phyloP scores from a whole-genome alignment of 352 stramenopile genomes.

The Blastocystis sp. region DNA sequence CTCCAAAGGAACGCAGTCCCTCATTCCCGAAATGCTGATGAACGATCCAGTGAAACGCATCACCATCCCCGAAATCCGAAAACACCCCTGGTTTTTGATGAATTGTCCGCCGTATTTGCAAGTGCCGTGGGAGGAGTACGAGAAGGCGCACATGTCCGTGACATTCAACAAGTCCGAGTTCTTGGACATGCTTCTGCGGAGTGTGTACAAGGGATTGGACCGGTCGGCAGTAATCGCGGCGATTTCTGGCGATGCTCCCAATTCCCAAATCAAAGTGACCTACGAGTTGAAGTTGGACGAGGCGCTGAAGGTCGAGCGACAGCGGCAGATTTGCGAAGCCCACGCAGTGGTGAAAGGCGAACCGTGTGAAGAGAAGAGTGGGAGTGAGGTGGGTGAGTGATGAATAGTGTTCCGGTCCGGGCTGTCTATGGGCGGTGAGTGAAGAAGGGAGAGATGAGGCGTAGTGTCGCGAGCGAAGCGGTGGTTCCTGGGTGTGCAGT shows the following conservation, averaged over 20 bases:
- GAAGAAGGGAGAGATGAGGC: background rate
- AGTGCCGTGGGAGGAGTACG: conserved; percentile 78
- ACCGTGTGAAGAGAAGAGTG: background rate
- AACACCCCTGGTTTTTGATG: conserved; percentile 96
- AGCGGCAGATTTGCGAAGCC: conserved; percentile 28
- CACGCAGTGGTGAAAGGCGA: background rate
- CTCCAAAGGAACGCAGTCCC: conserved; percentile 87
- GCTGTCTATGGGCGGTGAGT: background rate
- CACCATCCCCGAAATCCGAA: conserved; percentile 93
- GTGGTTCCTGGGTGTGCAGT: conserved; percentile 99
- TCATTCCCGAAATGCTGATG: conserved; percentile 96
- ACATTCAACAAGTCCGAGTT: conserved; percentile 60
- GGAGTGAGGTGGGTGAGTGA: background rate
- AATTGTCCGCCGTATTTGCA: conserved; percentile 92
- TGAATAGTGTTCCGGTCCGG: background rate
- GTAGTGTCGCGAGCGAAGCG: conserved; percentile 75
- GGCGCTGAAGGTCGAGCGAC: conserved; percentile 67
- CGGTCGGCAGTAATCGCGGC: conserved; percentile 64
- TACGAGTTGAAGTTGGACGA: conserved; percentile 72
- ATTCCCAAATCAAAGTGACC: conserved; percentile 70
- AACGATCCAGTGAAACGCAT: conserved; percentile 99
- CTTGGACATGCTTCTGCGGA: conserved; percentile 54
- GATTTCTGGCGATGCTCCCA: conserved; percentile 26
- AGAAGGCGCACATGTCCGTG: conserved; percentile 44
- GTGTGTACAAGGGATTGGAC: conserved; percentile 68